phyloP scores from a whole-genome alignment of 2,329 filamentous ascomycete species.

The Tolypocladium paradoxum region DNA sequence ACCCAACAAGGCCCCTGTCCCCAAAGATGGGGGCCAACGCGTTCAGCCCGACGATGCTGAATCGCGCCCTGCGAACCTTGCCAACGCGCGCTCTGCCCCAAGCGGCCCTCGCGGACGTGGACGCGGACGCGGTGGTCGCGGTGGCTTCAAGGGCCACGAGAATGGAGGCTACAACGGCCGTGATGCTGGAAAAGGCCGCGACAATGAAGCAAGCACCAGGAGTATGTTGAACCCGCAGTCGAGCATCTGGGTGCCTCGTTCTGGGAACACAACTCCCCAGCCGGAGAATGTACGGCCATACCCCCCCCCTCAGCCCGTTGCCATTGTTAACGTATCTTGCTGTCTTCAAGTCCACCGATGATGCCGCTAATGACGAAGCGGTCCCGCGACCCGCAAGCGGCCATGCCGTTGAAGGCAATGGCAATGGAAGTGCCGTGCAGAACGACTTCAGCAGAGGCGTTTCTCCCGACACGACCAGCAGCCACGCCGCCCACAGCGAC shows the following conservation, averaged over 20 bases:
- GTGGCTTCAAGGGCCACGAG: background rate
- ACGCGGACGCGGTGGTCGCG: background rate
- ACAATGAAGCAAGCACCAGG: background rate
- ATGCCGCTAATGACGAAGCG: background rate
- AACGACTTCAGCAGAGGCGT: background rate
- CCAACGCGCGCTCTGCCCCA: background rate
- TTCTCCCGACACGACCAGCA: background rate
- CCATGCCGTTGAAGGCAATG: background rate
- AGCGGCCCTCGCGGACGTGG: background rate
- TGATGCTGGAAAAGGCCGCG: background rate
- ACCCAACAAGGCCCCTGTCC: background rate
- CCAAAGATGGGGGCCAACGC: background rate
- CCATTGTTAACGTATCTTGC: background rate
- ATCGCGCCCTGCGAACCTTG: background rate
- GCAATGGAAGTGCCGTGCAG: background rate
- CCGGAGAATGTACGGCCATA: background rate
- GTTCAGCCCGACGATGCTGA: constrained; percentile 1
- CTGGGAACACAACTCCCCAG: background rate
- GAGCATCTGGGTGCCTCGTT: background rate
- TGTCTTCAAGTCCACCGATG: background rate
- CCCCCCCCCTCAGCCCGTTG: background rate
- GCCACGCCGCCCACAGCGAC: background rate
- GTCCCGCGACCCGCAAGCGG: background rate
- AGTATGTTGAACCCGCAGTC: background rate
- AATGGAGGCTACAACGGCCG: background rate